These are phyloP conservation scores for Daldinia sp. DNA, from an alignment of 2,329 filamentous ascomycete species.

Conservation along the genomic window DNA sequence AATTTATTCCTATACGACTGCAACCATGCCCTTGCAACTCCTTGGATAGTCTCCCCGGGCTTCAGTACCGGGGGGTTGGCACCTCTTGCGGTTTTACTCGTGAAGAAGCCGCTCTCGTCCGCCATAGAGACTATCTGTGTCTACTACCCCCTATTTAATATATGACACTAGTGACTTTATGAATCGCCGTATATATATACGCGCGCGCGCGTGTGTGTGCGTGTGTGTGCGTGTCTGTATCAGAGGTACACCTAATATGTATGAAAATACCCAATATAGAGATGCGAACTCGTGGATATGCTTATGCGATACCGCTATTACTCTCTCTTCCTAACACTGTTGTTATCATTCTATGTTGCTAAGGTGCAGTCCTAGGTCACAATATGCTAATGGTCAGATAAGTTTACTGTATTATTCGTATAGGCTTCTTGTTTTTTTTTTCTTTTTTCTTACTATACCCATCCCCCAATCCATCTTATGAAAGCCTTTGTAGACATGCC, in stretches of 20 bases:
- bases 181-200: not conserved
- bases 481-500: constrained; percentile 23
- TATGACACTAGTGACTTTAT: not conserved
- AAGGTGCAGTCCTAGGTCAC: not conserved
- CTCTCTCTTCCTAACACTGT: not conserved
- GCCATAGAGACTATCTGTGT: not conserved
- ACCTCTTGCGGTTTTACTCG: not conserved
- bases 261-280: not conserved
- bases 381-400: not conserved
- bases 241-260: not conserved
- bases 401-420: not conserved
- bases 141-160: not conserved
- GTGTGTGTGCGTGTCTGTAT: too few relatives aligned
- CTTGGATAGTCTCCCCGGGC: not conserved
- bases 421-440: not conserved
- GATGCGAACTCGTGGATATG: not conserved
- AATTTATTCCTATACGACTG: not conserved
- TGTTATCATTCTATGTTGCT: constrained; percentile 3
- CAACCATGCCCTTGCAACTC: not conserved
- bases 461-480: not conserved
- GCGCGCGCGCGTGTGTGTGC: too few relatives aligned
- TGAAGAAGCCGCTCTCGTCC: not conserved
- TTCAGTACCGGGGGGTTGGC: not conserved
- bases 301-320: not conserved
- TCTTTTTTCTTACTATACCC: not conserved